Percentiles rank a stretch among this genome's conserved stretches.
Conservation (phyloP, 2,329 filamentous ascomycete species). For the Colletotrichum graminicola region DNA sequence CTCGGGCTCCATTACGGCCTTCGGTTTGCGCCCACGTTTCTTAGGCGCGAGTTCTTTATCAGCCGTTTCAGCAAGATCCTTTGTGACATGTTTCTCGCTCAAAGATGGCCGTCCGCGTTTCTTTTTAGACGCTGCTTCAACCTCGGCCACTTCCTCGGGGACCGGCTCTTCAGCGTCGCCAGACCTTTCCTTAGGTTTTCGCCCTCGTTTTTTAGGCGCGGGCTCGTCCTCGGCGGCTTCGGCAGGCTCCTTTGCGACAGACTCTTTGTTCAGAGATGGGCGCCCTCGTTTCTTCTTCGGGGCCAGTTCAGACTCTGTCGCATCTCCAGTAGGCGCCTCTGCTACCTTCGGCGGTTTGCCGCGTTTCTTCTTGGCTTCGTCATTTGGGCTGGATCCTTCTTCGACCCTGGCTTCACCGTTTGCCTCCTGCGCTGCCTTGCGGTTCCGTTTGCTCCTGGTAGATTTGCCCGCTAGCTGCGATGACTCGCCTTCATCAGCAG, state of each 20-base stretch:
- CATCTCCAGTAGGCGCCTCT: conserved; percentile 26
- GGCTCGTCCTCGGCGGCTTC: conserved; percentile 33
- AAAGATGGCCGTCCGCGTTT: conserved; percentile 48
- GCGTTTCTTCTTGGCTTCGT: conserved; percentile 17
- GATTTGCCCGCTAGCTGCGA: background rate
- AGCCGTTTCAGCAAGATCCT: conserved; percentile 18
- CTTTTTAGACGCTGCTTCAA: conserved; percentile 31
- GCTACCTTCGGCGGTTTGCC: background rate
- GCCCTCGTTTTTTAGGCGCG: conserved; percentile 21
- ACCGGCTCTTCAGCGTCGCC: conserved; percentile 6
- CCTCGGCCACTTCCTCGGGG: conserved; percentile 30
- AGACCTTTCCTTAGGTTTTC: conserved; percentile 19
- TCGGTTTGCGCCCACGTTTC: conserved; percentile 43
- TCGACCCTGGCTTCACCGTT: background rate
- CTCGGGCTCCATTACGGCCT: conserved; percentile 30
- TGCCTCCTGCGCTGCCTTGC: conserved; percentile 17
- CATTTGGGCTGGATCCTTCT: background rate
- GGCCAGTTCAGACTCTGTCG: conserved; percentile 43
- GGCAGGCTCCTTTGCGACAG: conserved; percentile 25
- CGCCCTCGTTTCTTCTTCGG: conserved; percentile 45
- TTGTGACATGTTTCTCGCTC: conserved; percentile 32
- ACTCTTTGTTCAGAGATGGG: conserved; percentile 45
- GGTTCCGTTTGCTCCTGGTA: background rate
- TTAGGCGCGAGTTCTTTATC: conserved; percentile 33
- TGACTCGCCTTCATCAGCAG: background rate